phyloP scores from a whole-genome alignment of 345 rosid species.

The Theobroma cacao region DNA sequence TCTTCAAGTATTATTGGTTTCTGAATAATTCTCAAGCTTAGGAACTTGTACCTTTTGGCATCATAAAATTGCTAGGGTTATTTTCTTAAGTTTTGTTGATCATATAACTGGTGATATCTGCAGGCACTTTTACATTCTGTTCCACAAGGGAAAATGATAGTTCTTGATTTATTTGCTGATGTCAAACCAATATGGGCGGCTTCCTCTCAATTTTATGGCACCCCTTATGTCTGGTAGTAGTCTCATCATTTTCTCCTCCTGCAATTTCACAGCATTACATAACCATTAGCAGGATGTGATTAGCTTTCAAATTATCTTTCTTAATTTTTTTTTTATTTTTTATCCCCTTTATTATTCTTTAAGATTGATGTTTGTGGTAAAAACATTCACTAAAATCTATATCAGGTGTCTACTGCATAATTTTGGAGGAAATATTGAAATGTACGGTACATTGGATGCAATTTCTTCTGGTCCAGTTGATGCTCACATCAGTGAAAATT shows the following conservation, averaged over 20 bases:
- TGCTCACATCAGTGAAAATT: slow-evolving; percentile 69
- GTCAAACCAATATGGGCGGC: slow-evolving; percentile 82
- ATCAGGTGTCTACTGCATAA: slow-evolving; percentile 94
- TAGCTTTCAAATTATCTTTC: neutral
- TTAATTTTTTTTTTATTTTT: slow-evolving; percentile 5
- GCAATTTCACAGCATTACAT: neutral
- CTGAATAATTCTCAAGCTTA: neutral
- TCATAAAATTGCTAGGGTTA: neutral
- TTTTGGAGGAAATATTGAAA: slow-evolving; percentile 95
- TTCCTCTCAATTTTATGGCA: slow-evolving; percentile 85
- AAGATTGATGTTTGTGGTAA: neutral
- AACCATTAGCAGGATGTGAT: slow-evolving; percentile 2
- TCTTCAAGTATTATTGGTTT: neutral
- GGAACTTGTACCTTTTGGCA: neutral
- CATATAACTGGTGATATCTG: slow-evolving; percentile 22
- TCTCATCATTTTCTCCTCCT: slow-evolving; percentile 1
- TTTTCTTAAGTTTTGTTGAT: neutral
- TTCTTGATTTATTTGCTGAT: slow-evolving; percentile 92
- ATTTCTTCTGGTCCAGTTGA: slow-evolving; percentile 82
- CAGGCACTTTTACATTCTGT: slow-evolving; percentile 96
- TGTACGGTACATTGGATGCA: slow-evolving; percentile 80
- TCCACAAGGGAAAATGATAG: slow-evolving; percentile 90
- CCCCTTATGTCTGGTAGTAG: slow-evolving; percentile 85
- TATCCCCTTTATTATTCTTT: neutral
- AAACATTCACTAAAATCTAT: neutral